Percentiles rank a stretch among this genome's conserved stretches.
Evolutionary conservation across 805 yeast species (phyloP).

Genomic region (Metahyphopichia silvanorum): DNA sequence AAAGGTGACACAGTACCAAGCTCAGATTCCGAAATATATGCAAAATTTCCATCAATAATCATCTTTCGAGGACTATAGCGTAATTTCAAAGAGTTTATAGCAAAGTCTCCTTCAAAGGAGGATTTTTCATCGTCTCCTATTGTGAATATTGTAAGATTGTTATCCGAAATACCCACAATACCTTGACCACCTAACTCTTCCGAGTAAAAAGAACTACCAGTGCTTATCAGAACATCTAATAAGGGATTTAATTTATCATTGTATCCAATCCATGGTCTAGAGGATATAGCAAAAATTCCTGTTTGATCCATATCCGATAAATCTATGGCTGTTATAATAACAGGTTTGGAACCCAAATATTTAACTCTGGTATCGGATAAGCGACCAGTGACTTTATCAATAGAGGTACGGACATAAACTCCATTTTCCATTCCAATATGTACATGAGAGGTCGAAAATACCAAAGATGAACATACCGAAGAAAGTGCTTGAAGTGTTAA

Average conservation of each 20-base stretch:
- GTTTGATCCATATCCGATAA: constrained; percentile 16
- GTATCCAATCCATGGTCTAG: constrained; percentile 56
- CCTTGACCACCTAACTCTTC: constrained; percentile 63
- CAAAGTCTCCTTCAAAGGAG: constrained; percentile 26
- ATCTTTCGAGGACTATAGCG: constrained; percentile 51
- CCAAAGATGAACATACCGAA: constrained; percentile 34
- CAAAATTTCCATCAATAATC: constrained; percentile 19
- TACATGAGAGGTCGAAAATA: constrained; percentile 33
- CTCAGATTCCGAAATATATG: constrained; percentile 49
- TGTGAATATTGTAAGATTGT: constrained; percentile 53
- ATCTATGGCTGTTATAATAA: constrained; percentile 42
- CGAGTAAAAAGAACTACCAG: constrained; percentile 55
- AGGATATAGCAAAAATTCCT: constrained; percentile 48
- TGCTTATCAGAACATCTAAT: constrained; percentile 36
- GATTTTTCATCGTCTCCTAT: constrained; percentile 39
- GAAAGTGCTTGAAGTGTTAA: constrained; percentile 65
- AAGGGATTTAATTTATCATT: constrained; percentile 46
- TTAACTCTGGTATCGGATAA: constrained; percentile 61
- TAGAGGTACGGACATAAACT: constrained; percentile 59
- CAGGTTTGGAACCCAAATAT: constrained; percentile 70
- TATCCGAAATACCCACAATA: constrained; percentile 57
- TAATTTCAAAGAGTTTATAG: constrained; percentile 34
- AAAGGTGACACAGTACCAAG: constrained; percentile 30
- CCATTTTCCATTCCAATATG: constrained; percentile 88
- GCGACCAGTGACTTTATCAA: constrained; percentile 58